Percentiles rank a stretch among this genome's conserved stretches.
phyloP scores from a whole-genome alignment of 2,329 filamentous ascomycete genomes.

The Colletotrichum euphorbiae region DNA sequence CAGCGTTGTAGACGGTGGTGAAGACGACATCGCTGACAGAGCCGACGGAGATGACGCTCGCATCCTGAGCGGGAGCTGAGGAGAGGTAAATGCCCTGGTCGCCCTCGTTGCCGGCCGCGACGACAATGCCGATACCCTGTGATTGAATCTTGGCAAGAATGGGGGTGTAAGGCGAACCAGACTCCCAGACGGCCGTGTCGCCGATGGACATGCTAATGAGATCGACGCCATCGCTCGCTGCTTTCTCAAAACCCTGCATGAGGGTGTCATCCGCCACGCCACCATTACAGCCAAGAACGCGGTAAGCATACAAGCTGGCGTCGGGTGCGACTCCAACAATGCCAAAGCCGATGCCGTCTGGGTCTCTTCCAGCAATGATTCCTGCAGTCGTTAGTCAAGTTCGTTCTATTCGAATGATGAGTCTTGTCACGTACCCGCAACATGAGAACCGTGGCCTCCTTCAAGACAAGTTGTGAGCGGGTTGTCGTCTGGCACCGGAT shows the following conservation, averaged over 20 bases:
- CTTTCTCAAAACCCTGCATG: conserved; percentile 28
- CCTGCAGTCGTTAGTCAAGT: conserved; percentile 2
- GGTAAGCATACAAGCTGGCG: conserved; percentile 45
- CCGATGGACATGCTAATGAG: conserved; percentile 35
- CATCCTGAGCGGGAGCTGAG: conserved; percentile 21
- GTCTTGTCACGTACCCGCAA: conserved; percentile 50
- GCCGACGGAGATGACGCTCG: conserved; percentile 23
- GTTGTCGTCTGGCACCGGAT: conserved; percentile 27
- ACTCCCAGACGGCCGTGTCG: conserved; percentile 25
- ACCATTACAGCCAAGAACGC: conserved; percentile 16
- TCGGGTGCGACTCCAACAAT: conserved; percentile 46
- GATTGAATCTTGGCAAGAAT: conserved; percentile 29
- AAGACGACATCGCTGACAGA: conserved; percentile 29
- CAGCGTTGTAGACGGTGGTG: conserved; percentile 29
- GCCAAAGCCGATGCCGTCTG: conserved; percentile 23
- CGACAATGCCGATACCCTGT: conserved; percentile 28
- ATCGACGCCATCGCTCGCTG: conserved; percentile 28
- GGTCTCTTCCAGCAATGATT: conserved; percentile 28
- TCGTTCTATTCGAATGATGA: not conserved
- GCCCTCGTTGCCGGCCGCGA: conserved; percentile 29
- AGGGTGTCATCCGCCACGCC: conserved; percentile 29
- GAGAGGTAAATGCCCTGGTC: conserved; percentile 25
- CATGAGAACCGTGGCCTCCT: conserved; percentile 58
- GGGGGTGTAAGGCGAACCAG: conserved; percentile 22
- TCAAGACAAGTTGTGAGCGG: conserved; percentile 29